These are phyloP conservation scores for Litchi chinensis DNA, from an alignment of 345 rosid genomes.

Conservation along the genomic window DNA sequence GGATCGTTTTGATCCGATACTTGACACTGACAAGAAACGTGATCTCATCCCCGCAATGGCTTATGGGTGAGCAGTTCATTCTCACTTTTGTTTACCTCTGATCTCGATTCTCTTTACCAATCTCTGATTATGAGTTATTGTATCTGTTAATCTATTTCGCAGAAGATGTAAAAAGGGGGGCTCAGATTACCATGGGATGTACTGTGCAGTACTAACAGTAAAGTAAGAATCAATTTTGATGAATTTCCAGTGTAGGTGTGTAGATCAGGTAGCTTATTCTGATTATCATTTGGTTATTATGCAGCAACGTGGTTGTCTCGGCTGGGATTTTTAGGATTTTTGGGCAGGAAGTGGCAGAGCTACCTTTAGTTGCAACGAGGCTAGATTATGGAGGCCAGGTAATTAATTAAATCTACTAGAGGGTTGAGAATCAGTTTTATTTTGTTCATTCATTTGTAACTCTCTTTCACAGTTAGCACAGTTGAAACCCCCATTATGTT, in stretches of 20 bases:
- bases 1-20: slow-evolving; percentile 92
- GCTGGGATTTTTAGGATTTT: slow-evolving; percentile 80
- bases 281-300: slow-evolving; percentile 18
- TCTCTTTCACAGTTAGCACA: too few relatives aligned
- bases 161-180: slow-evolving; percentile 64
- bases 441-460: background rate
- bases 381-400: slow-evolving; percentile 75
- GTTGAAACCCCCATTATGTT: background rate
- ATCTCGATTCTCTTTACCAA: background rate
- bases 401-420: slow-evolving; percentile 1
- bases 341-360: slow-evolving; percentile 86
- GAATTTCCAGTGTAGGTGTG: background rate
- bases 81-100: background rate
- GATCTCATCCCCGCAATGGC: slow-evolving; percentile 91
- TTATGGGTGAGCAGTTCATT: slow-evolving; percentile 60
- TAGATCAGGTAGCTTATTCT: background rate
- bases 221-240: slow-evolving; percentile 57
- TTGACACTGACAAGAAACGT: slow-evolving; percentile 42
- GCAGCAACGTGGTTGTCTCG: slow-evolving; percentile 79
- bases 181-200: slow-evolving; percentile 88
- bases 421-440: background rate
- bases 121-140: slow-evolving; percentile 9
- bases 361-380: slow-evolving; percentile 88
- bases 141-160: slow-evolving; percentile 21
- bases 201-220: slow-evolving; percentile 72